Conservation (phyloP, 2,329 filamentous ascomycete species). For the Ascosphaera apis region DNA sequence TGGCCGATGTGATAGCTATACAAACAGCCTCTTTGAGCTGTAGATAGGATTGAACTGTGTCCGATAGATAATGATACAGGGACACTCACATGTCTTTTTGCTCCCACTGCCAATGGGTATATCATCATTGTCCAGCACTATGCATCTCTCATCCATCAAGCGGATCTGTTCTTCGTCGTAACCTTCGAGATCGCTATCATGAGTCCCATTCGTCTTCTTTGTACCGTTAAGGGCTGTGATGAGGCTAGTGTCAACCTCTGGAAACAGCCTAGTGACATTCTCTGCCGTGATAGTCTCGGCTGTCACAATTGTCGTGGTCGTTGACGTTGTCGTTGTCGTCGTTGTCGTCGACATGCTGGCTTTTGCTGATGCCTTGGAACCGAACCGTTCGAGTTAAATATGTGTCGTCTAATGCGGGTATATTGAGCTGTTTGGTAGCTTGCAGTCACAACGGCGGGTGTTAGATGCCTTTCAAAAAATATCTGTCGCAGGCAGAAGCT, state of each 20-base stretch:
- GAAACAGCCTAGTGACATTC: conserved; percentile 70
- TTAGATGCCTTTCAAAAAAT: too few species aligned
- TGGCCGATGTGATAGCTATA: too few species aligned
- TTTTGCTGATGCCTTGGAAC: too few species aligned
- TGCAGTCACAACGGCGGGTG: too few species aligned
- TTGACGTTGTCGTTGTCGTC: conserved; percentile 7
- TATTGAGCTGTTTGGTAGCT: too few species aligned
- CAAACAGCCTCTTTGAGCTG: too few species aligned
- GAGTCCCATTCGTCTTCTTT: conserved; percentile 12
- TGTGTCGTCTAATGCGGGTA: too few species aligned
- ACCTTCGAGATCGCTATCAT: conserved; percentile 51
- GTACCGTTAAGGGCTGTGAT: conserved; percentile 28
- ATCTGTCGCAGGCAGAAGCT: too few species aligned
- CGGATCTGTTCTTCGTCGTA: conserved; percentile 97
- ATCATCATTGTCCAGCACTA: conserved; percentile 83
- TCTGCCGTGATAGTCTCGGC: conserved; percentile 54
- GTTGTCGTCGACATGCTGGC: too few species aligned
- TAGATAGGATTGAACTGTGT: too few species aligned
- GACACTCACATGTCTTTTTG: conserved; percentile 77
- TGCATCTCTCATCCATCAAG: conserved; percentile 97
- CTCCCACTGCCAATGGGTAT: conserved; percentile 82
- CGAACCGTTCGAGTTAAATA: too few species aligned
- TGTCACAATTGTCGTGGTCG: conserved; percentile 11
- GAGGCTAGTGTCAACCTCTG: conserved; percentile 46
- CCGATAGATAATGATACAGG: conserved; percentile 1